phyloP scores from a whole-genome alignment of 108 stramenopile species.

The Mediolabrus comicus region DNA sequence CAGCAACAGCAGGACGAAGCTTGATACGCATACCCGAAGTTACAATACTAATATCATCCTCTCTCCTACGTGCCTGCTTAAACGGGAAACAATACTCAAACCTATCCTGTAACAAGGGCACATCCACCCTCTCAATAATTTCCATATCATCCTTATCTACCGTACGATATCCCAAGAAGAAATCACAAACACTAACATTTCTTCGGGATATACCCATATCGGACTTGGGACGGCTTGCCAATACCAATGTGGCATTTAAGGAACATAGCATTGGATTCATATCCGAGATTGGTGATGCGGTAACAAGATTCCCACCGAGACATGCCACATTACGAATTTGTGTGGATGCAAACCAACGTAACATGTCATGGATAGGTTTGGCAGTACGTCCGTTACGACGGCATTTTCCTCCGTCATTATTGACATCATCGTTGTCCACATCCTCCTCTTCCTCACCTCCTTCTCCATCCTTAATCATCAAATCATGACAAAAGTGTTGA shows the following conservation, averaged over 20 bases:
- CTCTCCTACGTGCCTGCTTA: conserved; percentile 92
- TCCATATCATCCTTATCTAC: conserved; percentile 79
- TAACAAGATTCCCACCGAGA: conserved; percentile 93
- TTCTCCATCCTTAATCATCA: conserved; percentile 9
- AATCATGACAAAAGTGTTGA: conserved; percentile 55
- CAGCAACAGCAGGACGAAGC: conserved; percentile 41
- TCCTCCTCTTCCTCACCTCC: no score
- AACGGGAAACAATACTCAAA: conserved; percentile 91
- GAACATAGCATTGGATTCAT: conserved; percentile 92
- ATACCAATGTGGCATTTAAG: conserved; percentile 61
- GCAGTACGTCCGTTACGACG: conserved; percentile 41
- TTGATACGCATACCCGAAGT: conserved; percentile 86
- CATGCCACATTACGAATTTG: conserved; percentile 96
- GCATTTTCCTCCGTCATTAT: neutral
- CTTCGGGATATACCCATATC: conserved; percentile 64
- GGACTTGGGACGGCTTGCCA: conserved; percentile 53
- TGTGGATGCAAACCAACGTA: conserved; percentile 96
- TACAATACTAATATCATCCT: conserved; percentile 97
- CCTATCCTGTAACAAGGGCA: conserved; percentile 61
- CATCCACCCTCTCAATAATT: conserved; percentile 75
- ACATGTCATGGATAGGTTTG: conserved; percentile 86
- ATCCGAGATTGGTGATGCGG: conserved; percentile 94
- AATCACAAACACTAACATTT: conserved; percentile 71
- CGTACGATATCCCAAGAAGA: conserved; percentile 88
- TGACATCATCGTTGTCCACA: neutral